Base-by-base conservation (phyloP, 1,284 basidiomycete genomes). In the Lignosus rhinocerotis region DNA sequence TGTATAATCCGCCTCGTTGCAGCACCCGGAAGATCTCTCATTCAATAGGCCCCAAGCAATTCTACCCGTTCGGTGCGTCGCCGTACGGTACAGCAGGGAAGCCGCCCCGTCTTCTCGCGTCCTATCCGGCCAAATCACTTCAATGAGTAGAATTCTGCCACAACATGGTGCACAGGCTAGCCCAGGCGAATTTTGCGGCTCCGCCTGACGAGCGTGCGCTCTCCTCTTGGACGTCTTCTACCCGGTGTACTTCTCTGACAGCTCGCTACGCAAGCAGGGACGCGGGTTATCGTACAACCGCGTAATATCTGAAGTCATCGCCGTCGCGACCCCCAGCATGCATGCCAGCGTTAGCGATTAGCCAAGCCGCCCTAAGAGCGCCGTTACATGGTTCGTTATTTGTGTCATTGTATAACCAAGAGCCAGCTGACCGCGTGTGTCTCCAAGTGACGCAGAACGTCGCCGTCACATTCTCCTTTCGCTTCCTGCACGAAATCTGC, bases 321-420 rank as follows among this genome's bases (percentile, higher is more conserved):
- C 17, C n/a, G 46, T 34, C 45, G 31, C 31, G 30, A 17, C 46
- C 32, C 17, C 32, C 44, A 16, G 21, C 7, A 25, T 45, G 25
- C 16, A 14, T 11, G 36, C 38, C 25, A 16, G 33, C 36, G 6
- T 46, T 19, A 54, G 45, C 38, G 46, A 41, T 48, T 41, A 42
- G 53, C 46, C n/a, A 54, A 48, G 51, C 34, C 45, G 53, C 53
- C 36, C 19, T 25, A 19, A 32, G n/a, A 42, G 53, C 53, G 45
- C 53, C 45, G 38, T 41, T 25, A 6, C 16, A 12, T 16, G 30
- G 33, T 30, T 34, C 5, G 11, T 34, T 25, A 25, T 21, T 25
- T 25, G 34, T 25, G n/a, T n/a, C 6, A 31, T 21, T 33, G 34
- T 21, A 14, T 14, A 21, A 19, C 53, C 34, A 41, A 31, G 30